Evolutionary conservation across 2,329 filamentous ascomycete genomes (phyloP).

Genomic region (Diaporthe velutina): DNA sequence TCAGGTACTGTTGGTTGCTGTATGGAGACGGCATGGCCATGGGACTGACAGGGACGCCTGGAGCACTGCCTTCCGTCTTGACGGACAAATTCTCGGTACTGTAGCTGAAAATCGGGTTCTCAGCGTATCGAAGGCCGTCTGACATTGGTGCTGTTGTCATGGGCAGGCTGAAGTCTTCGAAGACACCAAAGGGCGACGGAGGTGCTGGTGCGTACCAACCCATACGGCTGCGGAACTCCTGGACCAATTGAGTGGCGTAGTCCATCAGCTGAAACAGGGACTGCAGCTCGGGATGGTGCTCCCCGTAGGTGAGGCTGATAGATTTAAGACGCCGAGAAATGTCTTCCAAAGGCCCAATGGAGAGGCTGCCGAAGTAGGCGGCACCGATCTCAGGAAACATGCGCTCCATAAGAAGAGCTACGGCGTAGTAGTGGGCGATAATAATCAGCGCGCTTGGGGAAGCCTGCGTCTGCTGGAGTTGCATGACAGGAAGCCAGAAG

Average conservation of each 20-base stretch:
- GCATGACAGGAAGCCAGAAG: constrained; percentile 92
- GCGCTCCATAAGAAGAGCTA: constrained; percentile 88
- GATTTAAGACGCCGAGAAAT: constrained; percentile 82
- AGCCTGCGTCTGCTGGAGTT: constrained; percentile 81
- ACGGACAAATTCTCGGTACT: constrained; percentile 73
- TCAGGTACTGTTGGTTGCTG: constrained; percentile 69
- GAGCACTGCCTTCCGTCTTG: constrained; percentile 62
- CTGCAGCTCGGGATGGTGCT: constrained; percentile 71
- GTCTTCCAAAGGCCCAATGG: constrained; percentile 85
- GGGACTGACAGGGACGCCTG: constrained; percentile 64
- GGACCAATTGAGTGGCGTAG: constrained; percentile 77
- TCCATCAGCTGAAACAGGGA: constrained; percentile 73
- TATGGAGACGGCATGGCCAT: constrained; percentile 69
- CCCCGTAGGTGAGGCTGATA: constrained; percentile 72
- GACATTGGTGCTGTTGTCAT: constrained; percentile 50
- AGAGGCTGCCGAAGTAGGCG: constrained; percentile 86
- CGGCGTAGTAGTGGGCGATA: constrained; percentile 91
- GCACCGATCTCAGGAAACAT: constrained; percentile 93
- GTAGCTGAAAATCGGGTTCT: constrained; percentile 72
- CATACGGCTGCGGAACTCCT: constrained; percentile 77
- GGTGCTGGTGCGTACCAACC: constrained; percentile 72
- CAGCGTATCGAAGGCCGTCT: constrained; percentile 61
- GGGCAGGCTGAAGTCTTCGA: constrained; percentile 53
- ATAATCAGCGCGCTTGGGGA: constrained; percentile 85
- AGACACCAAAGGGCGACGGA: constrained; percentile 58